Base-by-base conservation (phyloP, 495 filamentous ascomycete species). In the Penicillium nucicola region DNA sequence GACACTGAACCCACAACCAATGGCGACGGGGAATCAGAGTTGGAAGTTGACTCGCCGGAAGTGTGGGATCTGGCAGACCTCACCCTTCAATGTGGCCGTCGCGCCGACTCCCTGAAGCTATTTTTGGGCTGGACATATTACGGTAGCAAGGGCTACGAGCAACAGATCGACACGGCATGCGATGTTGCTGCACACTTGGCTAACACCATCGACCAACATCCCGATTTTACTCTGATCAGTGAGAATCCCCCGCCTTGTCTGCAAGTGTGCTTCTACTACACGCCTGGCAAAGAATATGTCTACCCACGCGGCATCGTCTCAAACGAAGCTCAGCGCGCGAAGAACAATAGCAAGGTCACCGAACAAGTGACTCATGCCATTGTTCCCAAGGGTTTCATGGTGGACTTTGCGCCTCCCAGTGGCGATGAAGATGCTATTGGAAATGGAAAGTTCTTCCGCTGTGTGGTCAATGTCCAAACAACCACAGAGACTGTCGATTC, bases 201-300 rank as follows among this genome's bases (percentile, higher is more conserved):
- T 1, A 63, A 62, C 6, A 66, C 85, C 0, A 54, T 96, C 10
- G 65, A 66, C 2, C 38, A 71, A 25, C 65, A 75, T 22, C 53
- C 65, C 2, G 70, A 92, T 60, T 85, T 97, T 58, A 69, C 81
- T 35, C 77, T 95, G 31, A 78, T 95, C 8, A 86, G 82, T 17
- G 72, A 83, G 45, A 84, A 88, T 51, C 88, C 90, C 39, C 86
- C 89, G 34, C 90, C 90, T 5, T 97, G 91, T 70, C 71, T 95
- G 58, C 92, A 97, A 74, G 88, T 97, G 14, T 97, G 92, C 71
- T 97, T 96, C 65, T 95, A 93, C 64, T 92, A 88, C 58, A 82
- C 82, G 0, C 81, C 82, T 0, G 76, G 71, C 19, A 80, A 83
- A 5, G 50, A 67, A 54, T 56, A 89, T 13, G 56, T 71, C 1